Evolutionary conservation across 768 basidiomycete species (phyloP).

Genomic region (Galerina sulciceps): DNA sequence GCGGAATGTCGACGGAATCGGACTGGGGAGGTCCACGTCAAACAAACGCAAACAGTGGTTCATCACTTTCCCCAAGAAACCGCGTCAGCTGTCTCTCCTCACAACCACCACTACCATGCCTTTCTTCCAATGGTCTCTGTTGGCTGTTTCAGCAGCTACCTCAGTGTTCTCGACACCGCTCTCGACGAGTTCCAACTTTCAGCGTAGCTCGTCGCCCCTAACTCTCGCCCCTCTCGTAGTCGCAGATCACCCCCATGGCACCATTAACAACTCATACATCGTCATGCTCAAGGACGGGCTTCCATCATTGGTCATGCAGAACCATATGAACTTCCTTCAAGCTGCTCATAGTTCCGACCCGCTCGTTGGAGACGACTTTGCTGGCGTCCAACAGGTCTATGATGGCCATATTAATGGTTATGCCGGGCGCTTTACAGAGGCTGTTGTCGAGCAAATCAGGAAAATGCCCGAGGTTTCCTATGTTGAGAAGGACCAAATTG

Average conservation of each 20-base stretch:
- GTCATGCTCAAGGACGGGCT: constrained; percentile 82
- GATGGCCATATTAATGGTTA: constrained; percentile 77
- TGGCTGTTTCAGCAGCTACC: constrained; percentile 44
- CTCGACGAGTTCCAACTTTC: constrained; percentile 43
- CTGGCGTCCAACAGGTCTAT: constrained; percentile 78
- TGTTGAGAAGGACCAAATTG: constrained; percentile 92
- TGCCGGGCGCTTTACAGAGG: constrained; percentile 75
- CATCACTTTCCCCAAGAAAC: constrained; percentile 14
- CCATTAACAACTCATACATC: constrained; percentile 92
- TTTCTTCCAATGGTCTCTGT: constrained; percentile 44
- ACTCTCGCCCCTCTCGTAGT: constrained; percentile 64
- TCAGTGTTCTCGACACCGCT: constrained; percentile 49
- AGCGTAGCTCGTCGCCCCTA: constrained; percentile 46
- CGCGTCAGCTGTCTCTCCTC: constrained; percentile 23
- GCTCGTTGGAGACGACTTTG: constrained; percentile 48
- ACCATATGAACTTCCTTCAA: constrained; percentile 82
- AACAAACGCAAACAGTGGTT: constrained; percentile 34
- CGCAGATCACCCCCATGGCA: constrained; percentile 66
- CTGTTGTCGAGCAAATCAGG: constrained; percentile 77
- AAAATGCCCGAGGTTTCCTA: constrained; percentile 88
- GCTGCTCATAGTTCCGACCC: constrained; percentile 60
- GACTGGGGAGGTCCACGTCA: constrained; percentile 17
- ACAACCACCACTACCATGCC: constrained; percentile 52
- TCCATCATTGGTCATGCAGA: constrained; percentile 58
- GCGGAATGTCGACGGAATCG: constrained; percentile 15